These are phyloP conservation scores for Mitragyna speciosa DNA, from an alignment of 257 asterid genomes.

Conservation along the genomic window DNA sequence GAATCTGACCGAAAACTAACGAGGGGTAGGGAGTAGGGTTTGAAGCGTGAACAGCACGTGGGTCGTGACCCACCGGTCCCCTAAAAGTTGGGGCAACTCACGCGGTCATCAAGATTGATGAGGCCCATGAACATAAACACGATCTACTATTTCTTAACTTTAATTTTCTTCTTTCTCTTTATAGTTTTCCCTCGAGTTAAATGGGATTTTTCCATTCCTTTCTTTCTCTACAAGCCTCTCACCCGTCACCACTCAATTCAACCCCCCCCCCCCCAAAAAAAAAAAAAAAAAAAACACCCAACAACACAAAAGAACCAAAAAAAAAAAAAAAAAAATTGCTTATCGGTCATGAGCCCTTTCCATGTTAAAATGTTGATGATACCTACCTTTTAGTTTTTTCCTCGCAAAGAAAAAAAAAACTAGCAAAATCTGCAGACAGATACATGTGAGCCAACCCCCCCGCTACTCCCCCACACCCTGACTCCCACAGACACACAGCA, in stretches of 20 bases:
- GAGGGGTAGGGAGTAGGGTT: slow-evolving; percentile 10
- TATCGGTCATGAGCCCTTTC: no score
- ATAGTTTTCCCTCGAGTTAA: not conserved
- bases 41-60: slow-evolving; percentile 48
- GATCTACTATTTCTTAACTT: slow-evolving; percentile 12
- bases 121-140: not conserved
- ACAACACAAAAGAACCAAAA: no score
- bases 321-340: no score
- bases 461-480: not conserved
- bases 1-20: not conserved
- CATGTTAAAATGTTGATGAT: no score
- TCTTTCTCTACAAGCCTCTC: slow-evolving; percentile 11
- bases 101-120: slow-evolving; percentile 21
- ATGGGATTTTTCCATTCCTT: slow-evolving; percentile 10
- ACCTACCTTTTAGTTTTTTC: not conserved
- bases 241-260: not conserved
- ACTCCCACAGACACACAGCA: slow-evolving; percentile 11
- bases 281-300: not conserved
- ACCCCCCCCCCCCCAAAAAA: not conserved
- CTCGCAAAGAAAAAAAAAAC: not conserved
- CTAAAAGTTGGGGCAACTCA: slow-evolving; percentile 42
- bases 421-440: slow-evolving; percentile 24
- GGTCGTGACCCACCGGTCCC: slow-evolving; percentile 51
- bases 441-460: slow-evolving; percentile 43
- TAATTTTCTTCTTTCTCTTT: not conserved